phyloP scores from a whole-genome alignment of 805 yeast genomes.

The Sugiyamaella mastotermitis region DNA sequence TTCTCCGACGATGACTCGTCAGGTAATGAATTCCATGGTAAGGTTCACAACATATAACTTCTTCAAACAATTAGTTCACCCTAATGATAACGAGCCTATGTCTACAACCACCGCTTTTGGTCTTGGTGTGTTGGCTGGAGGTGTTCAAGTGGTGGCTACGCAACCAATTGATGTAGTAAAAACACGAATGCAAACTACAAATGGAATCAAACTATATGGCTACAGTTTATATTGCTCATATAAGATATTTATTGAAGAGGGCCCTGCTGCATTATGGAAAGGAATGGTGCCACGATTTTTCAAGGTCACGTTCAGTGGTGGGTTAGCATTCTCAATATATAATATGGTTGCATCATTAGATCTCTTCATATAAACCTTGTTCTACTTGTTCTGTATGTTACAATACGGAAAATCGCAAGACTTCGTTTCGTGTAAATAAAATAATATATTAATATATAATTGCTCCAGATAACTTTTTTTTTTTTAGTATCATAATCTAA shows the following conservation, averaged over 20 bases:
- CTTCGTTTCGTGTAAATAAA: no score
- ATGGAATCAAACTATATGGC: conserved; percentile 31
- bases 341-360: no score
- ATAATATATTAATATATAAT: no score
- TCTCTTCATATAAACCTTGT: not conserved
- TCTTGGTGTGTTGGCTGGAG: conserved; percentile 59
- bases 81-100: conserved; percentile 21
- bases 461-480: not conserved
- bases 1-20: conserved; percentile 75
- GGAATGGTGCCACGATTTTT: conserved; percentile 53
- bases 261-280: conserved; percentile 33
- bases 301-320: conserved; percentile 66
- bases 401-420: no score
- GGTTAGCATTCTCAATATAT: conserved; percentile 52
- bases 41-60: conserved; percentile 80
- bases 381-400: no score
- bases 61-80: conserved; percentile 51
- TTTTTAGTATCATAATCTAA: no score
- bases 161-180: conserved; percentile 89
- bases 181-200: conserved; percentile 73
- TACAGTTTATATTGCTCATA: conserved; percentile 32
- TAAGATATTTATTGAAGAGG: conserved; percentile 35
- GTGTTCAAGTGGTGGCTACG: conserved; percentile 68
- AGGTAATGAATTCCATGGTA: conserved; percentile 69
- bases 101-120: conserved; percentile 28